phyloP scores from a whole-genome alignment of 176 grass and related monocot genomes.

The Oryza glaberrima region DNA sequence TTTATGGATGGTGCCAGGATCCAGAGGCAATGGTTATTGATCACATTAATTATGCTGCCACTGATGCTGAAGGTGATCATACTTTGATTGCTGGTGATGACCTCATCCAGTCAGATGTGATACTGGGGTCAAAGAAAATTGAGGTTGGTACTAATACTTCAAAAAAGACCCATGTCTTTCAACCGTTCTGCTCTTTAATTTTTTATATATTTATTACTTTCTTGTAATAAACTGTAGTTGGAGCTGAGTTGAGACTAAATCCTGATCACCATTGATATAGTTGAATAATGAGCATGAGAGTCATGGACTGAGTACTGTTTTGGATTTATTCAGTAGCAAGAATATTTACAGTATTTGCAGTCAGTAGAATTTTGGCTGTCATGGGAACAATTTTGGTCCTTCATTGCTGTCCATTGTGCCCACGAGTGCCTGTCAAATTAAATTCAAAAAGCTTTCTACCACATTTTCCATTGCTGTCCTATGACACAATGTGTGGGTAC shows the following conservation, averaged over 20 bases:
- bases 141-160: conserved; percentile 51
- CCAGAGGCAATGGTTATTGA: conserved; percentile 80
- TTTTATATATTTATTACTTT: neutral
- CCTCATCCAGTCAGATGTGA: conserved; percentile 81
- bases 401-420: neutral
- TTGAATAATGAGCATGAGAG: neutral
- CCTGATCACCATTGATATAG: neutral
- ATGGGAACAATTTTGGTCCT: neutral
- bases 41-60: conserved; percentile 82
- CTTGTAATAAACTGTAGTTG: conserved; percentile 8
- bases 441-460: too few species aligned
- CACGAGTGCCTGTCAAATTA: too few species aligned
- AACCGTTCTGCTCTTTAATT: neutral
- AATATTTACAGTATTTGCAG: neutral
- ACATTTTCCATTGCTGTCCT: neutral
- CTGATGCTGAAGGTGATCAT: conserved; percentile 78
- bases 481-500: neutral
- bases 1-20: conserved; percentile 57
- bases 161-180: neutral
- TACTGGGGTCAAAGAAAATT: conserved; percentile 76
- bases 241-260: conserved; percentile 4
- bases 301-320: neutral
- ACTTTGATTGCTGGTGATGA: conserved; percentile 80
- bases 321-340: neutral
- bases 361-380: conserved; percentile 15